Percentiles rank a stretch among this genome's conserved stretches.
Evolutionary conservation across 768 basidiomycete species (phyloP).

Genomic region (Trametes cinnabarina): DNA sequence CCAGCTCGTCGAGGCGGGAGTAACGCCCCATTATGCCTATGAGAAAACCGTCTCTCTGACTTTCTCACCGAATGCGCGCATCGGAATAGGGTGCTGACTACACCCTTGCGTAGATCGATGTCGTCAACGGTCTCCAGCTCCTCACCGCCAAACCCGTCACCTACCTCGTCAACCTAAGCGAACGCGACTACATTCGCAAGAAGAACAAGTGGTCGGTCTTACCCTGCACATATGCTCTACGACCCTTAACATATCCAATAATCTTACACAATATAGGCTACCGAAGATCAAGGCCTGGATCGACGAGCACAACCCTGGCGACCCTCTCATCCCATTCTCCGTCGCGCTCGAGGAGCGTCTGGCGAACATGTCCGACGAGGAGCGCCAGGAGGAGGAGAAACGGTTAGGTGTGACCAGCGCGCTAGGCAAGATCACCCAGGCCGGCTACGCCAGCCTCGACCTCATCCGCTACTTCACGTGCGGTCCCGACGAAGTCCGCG

Average conservation of each 20-base stretch:
- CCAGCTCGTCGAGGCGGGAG: constrained; percentile 52
- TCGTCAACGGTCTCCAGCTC: constrained; percentile 84
- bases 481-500: constrained; percentile 94
- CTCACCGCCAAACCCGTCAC: constrained; percentile 97
- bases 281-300: constrained; percentile 99
- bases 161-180: constrained; percentile 96
- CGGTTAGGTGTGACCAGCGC: constrained; percentile 70
- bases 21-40: constrained; percentile 39
- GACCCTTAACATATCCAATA: not conserved
- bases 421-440: constrained; percentile 91
- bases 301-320: constrained; percentile 93
- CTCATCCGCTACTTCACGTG: constrained; percentile 97
- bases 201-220: constrained; percentile 91
- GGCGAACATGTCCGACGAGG: constrained; percentile 63
- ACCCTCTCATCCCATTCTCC: constrained; percentile 94
- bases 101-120: constrained; percentile 62
- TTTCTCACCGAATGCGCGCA: not conserved
- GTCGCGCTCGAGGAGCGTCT: constrained; percentile 94
- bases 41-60: constrained; percentile 48
- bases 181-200: constrained; percentile 91
- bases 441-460: constrained; percentile 88
- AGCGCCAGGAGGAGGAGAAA: constrained; percentile 70
- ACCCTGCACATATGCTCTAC: not conserved
- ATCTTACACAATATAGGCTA: constrained; percentile 48
- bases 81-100: not conserved